A percentile compares a stretch with the other conserved stretches of the same genome.
Conservation (phyloP, 352 stramenopile genomes). For the Globisporangium barbulae region DNA sequence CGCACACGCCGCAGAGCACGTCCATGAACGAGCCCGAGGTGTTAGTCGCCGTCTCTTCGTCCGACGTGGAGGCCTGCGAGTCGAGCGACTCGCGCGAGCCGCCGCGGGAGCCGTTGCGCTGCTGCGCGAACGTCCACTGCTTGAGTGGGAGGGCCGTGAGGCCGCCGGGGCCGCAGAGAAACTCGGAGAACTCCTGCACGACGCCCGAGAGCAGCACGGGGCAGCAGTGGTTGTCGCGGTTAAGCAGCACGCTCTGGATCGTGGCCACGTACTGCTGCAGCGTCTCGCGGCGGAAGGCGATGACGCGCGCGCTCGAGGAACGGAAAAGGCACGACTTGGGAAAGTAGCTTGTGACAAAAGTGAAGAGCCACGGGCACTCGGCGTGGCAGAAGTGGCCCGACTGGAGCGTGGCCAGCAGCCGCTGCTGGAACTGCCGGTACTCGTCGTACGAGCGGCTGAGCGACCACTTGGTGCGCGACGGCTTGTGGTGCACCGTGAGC, state of each 20-base stretch:
- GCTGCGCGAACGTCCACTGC: conserved; percentile 25
- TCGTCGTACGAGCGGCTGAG: conserved; percentile 18
- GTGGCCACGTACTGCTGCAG: conserved; percentile 37
- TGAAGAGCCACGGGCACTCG: conserved; percentile 48
- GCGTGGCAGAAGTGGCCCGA: conserved; percentile 46
- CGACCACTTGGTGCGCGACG: conserved; percentile 4
- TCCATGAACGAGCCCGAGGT: conserved; percentile 5
- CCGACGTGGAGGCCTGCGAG: conserved; percentile 18
- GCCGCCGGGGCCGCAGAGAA: conserved; percentile 20
- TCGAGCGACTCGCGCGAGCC: conserved; percentile 18
- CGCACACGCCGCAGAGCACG: conserved; percentile 21
- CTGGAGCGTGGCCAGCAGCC: conserved; percentile 24
- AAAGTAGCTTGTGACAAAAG: conserved; percentile 48
- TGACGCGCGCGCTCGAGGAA: conserved; percentile 24
- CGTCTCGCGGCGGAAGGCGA: conserved; percentile 30
- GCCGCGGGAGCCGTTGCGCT: conserved; percentile 12
- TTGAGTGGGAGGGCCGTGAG: conserved; percentile 22
- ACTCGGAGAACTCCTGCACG: conserved; percentile 24
- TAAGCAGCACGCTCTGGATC: conserved; percentile 28
- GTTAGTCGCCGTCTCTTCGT: conserved; percentile 18
- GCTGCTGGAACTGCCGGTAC: conserved; percentile 27
- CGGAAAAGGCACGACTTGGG: conserved; percentile 37
- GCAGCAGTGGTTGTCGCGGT: conserved; percentile 33
- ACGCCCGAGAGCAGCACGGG: conserved; percentile 25
- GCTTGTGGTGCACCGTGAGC: conserved; percentile 12